Evolutionary conservation across 2,329 filamentous ascomycete genomes (phyloP), one percentile per base, ranked within the genome.

Genomic region (Aspergillus japonicus): DNA sequence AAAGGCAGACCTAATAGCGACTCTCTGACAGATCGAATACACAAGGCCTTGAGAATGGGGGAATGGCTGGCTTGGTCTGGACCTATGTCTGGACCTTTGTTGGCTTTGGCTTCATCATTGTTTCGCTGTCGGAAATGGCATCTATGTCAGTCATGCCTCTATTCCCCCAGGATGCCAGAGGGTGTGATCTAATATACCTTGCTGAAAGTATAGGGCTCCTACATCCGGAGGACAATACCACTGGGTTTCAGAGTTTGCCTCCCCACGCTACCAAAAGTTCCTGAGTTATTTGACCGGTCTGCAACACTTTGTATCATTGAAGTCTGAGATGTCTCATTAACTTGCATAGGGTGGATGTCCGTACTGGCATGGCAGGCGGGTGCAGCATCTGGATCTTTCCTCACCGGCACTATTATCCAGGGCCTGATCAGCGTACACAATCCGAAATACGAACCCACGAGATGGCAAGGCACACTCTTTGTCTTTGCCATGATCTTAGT

Each of bases 81-180:
- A 67, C 71, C 0, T 77, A 69, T 58, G 59, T 77, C 5, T 72
- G 72, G 64, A 75, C 88, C 31, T 77, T 89, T 19, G 86, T 93
- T 6, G 88, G 89, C 0, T 83, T 89, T 26, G 88, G 89, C 6
- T 87, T 87, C 24, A 81, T 93, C 19, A 70, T 77, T 31, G 64
- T 66, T 16, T 76, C 75, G 4, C 80, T 94, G 69, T 84, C 89
- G 0, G 91, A 96, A 72, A 81, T 92, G 75, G 72, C 73, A 11
- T 75, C 72, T 1, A 79, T 78, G 68, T 71, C 54, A 57, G 64
- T 60, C n/a, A 2, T 4, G 11, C 33, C 4, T 35, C 4, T 35
- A 6, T 16, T 35, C 12, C 14, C 2, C 4, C 12, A 6, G 5
- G 11, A 12, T 35, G 23, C 10, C 10, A 35, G 11, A 12, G 12